A percentile compares a stretch with the other conserved stretches of the same genome.
Evolutionary conservation across 1,284 basidiomycete species (phyloP).

Genomic region (Grifola frondosa): DNA sequence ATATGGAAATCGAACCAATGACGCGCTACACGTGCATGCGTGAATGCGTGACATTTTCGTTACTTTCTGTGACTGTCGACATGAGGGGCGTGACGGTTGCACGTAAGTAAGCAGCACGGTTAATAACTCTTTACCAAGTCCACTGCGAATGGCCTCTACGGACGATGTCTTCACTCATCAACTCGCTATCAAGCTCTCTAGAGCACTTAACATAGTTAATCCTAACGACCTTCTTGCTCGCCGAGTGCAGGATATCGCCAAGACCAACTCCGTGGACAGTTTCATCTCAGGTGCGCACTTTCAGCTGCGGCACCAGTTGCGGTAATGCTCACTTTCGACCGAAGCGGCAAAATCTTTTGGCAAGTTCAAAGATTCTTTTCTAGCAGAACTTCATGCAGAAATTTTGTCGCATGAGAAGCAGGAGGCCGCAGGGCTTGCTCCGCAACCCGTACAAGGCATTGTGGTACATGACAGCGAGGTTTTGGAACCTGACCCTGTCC

Average conservation of each 20-base stretch:
- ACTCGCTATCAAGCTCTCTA: slow-evolving; percentile 78
- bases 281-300: slow-evolving; percentile 55
- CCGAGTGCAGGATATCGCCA: slow-evolving; percentile 79
- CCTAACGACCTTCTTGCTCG: slow-evolving; percentile 82
- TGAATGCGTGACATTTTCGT: too few relatives aligned
- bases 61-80: too few relatives aligned
- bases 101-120: too few relatives aligned
- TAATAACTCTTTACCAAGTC: too few relatives aligned
- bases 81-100: too few relatives aligned
- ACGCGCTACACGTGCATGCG: too few relatives aligned
- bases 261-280: slow-evolving; percentile 59
- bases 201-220: slow-evolving; percentile 76
- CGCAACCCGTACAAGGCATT: slow-evolving; percentile 68
- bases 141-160: slow-evolving; percentile 19
- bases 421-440: slow-evolving; percentile 52
- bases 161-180: slow-evolving; percentile 68
- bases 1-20: too few relatives aligned
- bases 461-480: slow-evolving; percentile 80
- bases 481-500: slow-evolving; percentile 71
- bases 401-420: slow-evolving; percentile 66
- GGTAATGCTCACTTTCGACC: slow-evolving; percentile 15
- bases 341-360: slow-evolving; percentile 81
- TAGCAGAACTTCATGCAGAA: slow-evolving; percentile 56
- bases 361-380: slow-evolving; percentile 72
- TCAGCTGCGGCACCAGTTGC: not conserved